Base-by-base conservation (phyloP, 75 land plant species). In the Pseudotsuga menziesii region DNA sequence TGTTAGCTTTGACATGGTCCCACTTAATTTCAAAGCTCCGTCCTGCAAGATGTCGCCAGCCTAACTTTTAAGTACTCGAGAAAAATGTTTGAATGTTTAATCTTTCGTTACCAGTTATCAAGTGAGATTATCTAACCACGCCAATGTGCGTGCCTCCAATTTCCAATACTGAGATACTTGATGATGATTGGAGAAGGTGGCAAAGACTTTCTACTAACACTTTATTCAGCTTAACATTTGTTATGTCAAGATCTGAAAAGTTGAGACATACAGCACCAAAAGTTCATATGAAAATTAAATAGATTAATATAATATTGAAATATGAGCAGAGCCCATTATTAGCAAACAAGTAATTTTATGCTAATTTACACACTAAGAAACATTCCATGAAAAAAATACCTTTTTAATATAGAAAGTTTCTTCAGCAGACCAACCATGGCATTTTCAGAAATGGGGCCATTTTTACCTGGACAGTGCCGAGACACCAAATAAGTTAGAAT, bases 231-330 rank as follows among this genome's bases (percentile, higher is more conserved):
- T 84, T 85, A 25, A 93, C 73, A 56, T 92, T 92, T 71, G 76
- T 83, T 41, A 95, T 58, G 78, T 81, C 89, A 29, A 95, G 87
- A 55, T 93, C 92, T 64, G 88, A 81, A 85, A 95, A 89, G 48
- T 94, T 93, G 62, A 57, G 23, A 22, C 4, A 72, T 63, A 69
- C 52, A 77, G 56, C 61, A 17, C 2, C 48, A 52, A 15, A 56
- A 54, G 56, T 19, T 16, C n/a, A 52, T 55, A 25, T 23, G 15
- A 74, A 48, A 78, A 72, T n/a, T 14, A 52, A 26, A 25, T 13
- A 54, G 41, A 15, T 36, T 2, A 39, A 72, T 72, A 54, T 48
- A 41, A 9, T 11, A 69, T 39, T 2, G 26, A 75, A 16, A 48
- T 54, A 19, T 23, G 25, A 75, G 14, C 41, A 26, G 36, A 54